Evolutionary conservation across 768 basidiomycete species (phyloP), one percentile per base, ranked within the genome.

Genomic region (Psilocybe cyanescens): DNA sequence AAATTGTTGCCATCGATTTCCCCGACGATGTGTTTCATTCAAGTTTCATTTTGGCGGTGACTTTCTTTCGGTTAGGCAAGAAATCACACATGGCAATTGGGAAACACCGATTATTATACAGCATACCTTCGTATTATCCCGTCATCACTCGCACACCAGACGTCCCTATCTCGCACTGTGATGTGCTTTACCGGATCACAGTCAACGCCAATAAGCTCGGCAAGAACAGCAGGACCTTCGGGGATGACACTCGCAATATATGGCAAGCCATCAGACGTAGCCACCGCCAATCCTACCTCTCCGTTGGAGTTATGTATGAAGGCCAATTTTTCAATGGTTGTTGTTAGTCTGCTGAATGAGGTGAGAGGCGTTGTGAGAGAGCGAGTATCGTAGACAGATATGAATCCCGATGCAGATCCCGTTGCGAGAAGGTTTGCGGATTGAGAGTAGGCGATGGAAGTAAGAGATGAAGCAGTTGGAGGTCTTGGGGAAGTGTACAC

Each of bases 261-360:
- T 0, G 88, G 85, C 35, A 90, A 74, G 1, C 88, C 89, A 67
- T 89, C 88, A 46, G 79, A 77, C 1, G 84, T 83, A 2, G 81
- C 83, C 1, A 88, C 75, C 2, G 77, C 80, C 52, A 89, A 61
- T 4, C 73, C 74, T 1, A 78, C 70, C 8, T 71, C 73, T 3
- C 41, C 67, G 3, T 61, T 60, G 4, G 54, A 60, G 44, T 53
- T 51, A 4, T 55, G 17, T n/a, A 75, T 57, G 56, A 83, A 82
- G 1, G 69, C 69, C 3, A 89, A 53, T 61, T 83, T 83, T 56
- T 85, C 83, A 4, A 89, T 76, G 1, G 74, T 76, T 3, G 83
- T 81, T 4, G 76, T 76, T 63, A 82, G 81, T 19, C 85, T 75
- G 16, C 67, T 70, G 60, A 83, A 86, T 3, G 78, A 74, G 0